Evolutionary conservation across 2,329 filamentous ascomycete species (phyloP), one percentile per base, ranked within the genome.

Genomic region (Alternaria ventricosa): DNA sequence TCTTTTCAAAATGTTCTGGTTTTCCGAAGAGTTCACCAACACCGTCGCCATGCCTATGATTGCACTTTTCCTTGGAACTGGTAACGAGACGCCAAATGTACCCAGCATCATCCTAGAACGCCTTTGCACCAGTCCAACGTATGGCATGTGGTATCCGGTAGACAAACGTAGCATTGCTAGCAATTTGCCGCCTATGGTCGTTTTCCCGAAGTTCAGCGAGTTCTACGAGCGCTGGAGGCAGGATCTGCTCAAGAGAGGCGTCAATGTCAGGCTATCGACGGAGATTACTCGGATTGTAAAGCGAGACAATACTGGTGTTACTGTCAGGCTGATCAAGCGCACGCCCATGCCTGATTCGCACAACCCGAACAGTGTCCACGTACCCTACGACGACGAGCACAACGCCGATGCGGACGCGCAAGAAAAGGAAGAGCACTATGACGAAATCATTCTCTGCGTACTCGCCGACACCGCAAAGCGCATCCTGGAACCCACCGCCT

Each of bases 71-170:
- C 82, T 93, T 0, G 91, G 91, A 0, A 93, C 91, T 6, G 90
- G 91, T 2, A 93, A 93, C 68, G 89, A 92, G 70, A 91, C 90
- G 0, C 87, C 90, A 0, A 88, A 92, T 66, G 90, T 93, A 0
- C 88, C 90, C 0, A 87, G 86, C 45, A 89, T 90, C 23, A 88
- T 93, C 33, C 82, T 93, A 13, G 84, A 85, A 66, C 70, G 84
- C 11, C 75, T 85, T 1, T 83, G 79, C 69, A 85, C 83, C 2
- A 85, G 83, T 66, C 85, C 85, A 0, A 87, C 86, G 1, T 87
- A 87, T 63, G 86, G 86, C 47, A 87, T 88, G 85, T 88, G 86
- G 86, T 87, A 86, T 68, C 82, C 85, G 3, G 77, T 80, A 10
- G 84, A 85, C 68, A 82, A 83, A 69, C 72, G 75, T 49, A 85